Evolutionary conservation across 176 grass and related monocot species (phyloP), one percentile per base, ranked within the genome.

Genomic region (Avena insularis): DNA sequence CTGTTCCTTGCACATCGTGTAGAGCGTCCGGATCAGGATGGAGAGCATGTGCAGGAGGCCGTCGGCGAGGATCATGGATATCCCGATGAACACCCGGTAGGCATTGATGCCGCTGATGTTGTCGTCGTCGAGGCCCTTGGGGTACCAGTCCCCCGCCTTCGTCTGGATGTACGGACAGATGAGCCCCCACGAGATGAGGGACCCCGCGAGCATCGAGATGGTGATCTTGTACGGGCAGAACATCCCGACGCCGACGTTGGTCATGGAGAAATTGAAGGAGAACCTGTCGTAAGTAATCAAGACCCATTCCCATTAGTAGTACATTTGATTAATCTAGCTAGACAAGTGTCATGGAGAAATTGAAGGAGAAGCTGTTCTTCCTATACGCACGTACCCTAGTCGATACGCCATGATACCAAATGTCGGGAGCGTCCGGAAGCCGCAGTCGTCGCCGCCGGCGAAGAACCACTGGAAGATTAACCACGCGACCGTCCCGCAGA

Each of bases 31-130:
- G 40, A 87, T 25, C 1, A 91, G 74, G 67, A 91, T 76, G 80
- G 81, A 89, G 75, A 93, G 59, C 21, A 93, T 78, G 81, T 83
- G 89, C n/a, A 91, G 87, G 83, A 93, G 63, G 38, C 84, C 91
- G 61, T 95, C 91, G 60, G 77, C 91, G 76, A 95, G 86, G 70
- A 95, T 89, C 84, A 95, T 80, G 46, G 88, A 87, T 75, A 93
- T 87, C 4, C 91, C 91, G 71, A 89, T 79, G 82, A 95, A 95
- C n/a, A 88, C 73, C 58, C 85, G 38, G 71, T 94, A 92, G 63
- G 71, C 90, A 82, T 93, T 84, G 54, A 93, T 82, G 9, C 89
- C 92, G 49, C 78, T 82, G 64, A 91, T 90, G 80, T 78, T 91
- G 78, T 85, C 77, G 36, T 29, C 20, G 56, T 80, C 74, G 31